Percentiles rank a stretch among this genome's conserved stretches.
These are phyloP conservation scores for Phytophthora fragariae DNA, from an alignment of 352 stramenopile species.

Conservation along the genomic window DNA sequence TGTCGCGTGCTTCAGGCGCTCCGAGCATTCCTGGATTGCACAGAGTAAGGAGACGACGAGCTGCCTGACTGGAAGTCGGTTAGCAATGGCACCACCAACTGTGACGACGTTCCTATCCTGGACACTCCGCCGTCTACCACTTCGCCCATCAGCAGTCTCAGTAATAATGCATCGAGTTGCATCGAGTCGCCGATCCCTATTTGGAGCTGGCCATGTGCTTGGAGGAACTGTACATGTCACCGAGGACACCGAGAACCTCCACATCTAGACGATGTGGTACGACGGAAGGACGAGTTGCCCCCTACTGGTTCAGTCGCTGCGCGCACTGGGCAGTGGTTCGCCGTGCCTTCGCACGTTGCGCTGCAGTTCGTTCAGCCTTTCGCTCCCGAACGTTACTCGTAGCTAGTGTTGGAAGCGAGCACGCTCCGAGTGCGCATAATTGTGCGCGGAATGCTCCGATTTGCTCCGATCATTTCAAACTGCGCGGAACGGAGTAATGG, in stretches of 20 bases:
- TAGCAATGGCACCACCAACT: slow-evolving; percentile 6
- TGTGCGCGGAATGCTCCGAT: too few relatives aligned
- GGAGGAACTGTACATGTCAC: slow-evolving; percentile 64
- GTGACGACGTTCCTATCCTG: too few relatives aligned
- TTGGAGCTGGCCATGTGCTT: slow-evolving; percentile 37
- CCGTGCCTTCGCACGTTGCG: too few relatives aligned
- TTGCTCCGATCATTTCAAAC: too few relatives aligned
- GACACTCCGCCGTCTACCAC: slow-evolving; percentile 28
- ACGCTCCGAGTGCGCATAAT: too few relatives aligned
- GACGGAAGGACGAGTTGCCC: slow-evolving; percentile 6
- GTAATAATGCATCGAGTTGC: not conserved
- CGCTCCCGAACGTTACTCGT: too few relatives aligned
- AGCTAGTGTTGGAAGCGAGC: too few relatives aligned
- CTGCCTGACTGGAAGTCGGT: slow-evolving; percentile 30
- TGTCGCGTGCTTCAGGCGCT: slow-evolving; percentile 57
- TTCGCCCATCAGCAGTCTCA: slow-evolving; percentile 4
- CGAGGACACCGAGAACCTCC: slow-evolving; percentile 51
- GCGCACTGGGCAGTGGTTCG: too few relatives aligned
- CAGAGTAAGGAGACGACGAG: slow-evolving; percentile 28
- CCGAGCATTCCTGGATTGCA: slow-evolving; percentile 37
- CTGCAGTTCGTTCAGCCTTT: too few relatives aligned
- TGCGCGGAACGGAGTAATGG: too few relatives aligned
- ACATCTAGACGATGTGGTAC: slow-evolving; percentile 22
- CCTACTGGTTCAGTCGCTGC: too few relatives aligned
- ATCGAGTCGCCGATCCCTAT: slow-evolving; percentile 31